phyloP scores from a whole-genome alignment of 352 stramenopile species.

The Pythium graminicola region DNA sequence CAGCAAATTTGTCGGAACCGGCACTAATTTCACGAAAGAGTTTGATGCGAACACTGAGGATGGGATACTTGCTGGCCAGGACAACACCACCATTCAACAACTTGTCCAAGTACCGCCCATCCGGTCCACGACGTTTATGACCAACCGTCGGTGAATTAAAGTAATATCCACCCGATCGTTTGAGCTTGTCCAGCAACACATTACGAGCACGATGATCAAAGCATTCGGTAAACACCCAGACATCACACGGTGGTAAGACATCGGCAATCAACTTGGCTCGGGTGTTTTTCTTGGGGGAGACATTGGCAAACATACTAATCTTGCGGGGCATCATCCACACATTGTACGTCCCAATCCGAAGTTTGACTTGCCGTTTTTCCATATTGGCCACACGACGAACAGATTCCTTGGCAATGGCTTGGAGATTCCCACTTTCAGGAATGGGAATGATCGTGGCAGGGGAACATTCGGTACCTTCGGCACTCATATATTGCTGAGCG shows the following conservation, averaged over 20 bases:
- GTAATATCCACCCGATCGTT: slow-evolving; percentile 53
- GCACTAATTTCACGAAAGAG: slow-evolving; percentile 59
- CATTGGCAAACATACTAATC: slow-evolving; percentile 60
- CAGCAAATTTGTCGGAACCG: slow-evolving; percentile 56
- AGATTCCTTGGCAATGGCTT: slow-evolving; percentile 65
- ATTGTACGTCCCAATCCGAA: slow-evolving; percentile 72
- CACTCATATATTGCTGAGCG: slow-evolving; percentile 66
- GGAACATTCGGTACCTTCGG: slow-evolving; percentile 32
- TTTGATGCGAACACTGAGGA: slow-evolving; percentile 63
- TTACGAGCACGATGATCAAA: slow-evolving; percentile 68
- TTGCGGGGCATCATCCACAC: slow-evolving; percentile 83
- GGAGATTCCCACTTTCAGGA: slow-evolving; percentile 55
- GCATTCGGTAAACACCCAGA: slow-evolving; percentile 76
- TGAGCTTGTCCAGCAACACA: slow-evolving; percentile 57
- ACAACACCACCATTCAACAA: slow-evolving; percentile 68
- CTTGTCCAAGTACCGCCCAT: slow-evolving; percentile 51
- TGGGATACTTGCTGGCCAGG: slow-evolving; percentile 65
- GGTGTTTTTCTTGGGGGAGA: slow-evolving; percentile 73
- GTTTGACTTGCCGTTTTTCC: slow-evolving; percentile 43
- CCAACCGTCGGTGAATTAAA: slow-evolving; percentile 69
- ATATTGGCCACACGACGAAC: slow-evolving; percentile 54
- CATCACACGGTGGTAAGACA: slow-evolving; percentile 52
- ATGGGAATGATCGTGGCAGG: slow-evolving; percentile 58
- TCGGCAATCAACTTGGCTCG: slow-evolving; percentile 64
- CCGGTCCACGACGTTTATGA: slow-evolving; percentile 48